Conservation (phyloP, 1,284 basidiomycete genomes). For the Sanghuangporus sanghuang region DNA sequence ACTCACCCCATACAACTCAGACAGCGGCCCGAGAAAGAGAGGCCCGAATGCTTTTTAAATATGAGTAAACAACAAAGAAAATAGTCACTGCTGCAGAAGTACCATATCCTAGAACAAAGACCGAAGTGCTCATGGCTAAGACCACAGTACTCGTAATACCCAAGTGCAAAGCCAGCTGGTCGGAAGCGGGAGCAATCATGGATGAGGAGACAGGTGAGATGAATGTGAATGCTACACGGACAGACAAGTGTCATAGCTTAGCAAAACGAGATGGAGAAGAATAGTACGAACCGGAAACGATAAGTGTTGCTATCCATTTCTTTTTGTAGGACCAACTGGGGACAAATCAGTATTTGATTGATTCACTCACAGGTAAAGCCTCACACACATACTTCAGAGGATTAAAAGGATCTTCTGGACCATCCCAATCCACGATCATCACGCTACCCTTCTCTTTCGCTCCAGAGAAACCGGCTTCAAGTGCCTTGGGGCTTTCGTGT, state of each 20-base stretch:
- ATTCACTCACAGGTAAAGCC: neutral
- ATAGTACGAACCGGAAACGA: conserved; percentile 38
- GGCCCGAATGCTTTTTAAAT: conserved; percentile 42
- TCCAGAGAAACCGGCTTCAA: conserved; percentile 11
- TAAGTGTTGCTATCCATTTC: conserved; percentile 58
- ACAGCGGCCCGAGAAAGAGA: conserved; percentile 49
- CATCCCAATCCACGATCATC: conserved; percentile 57
- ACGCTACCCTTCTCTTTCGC: conserved; percentile 17
- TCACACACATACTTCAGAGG: conserved; percentile 50
- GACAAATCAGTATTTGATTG: neutral
- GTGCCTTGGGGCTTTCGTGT: conserved; percentile 8
- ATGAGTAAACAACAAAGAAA: neutral
- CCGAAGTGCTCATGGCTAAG: conserved; percentile 55
- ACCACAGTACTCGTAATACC: conserved; percentile 47
- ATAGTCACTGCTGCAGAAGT: neutral
- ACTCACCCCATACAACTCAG: conserved; percentile 40
- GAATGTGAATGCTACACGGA: conserved; percentile 47
- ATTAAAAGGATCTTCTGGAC: conserved; percentile 54
- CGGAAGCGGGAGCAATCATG: conserved; percentile 67
- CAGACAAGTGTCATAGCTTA: neutral
- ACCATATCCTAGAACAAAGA: conserved; percentile 70
- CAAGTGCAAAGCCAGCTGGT: conserved; percentile 48
- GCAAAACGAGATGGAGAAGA: neutral
- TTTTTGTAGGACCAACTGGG: conserved; percentile 50
- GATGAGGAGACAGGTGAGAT: conserved; percentile 63